Conservation (phyloP, 352 stramenopile species). For the Globisporangium polare region DNA sequence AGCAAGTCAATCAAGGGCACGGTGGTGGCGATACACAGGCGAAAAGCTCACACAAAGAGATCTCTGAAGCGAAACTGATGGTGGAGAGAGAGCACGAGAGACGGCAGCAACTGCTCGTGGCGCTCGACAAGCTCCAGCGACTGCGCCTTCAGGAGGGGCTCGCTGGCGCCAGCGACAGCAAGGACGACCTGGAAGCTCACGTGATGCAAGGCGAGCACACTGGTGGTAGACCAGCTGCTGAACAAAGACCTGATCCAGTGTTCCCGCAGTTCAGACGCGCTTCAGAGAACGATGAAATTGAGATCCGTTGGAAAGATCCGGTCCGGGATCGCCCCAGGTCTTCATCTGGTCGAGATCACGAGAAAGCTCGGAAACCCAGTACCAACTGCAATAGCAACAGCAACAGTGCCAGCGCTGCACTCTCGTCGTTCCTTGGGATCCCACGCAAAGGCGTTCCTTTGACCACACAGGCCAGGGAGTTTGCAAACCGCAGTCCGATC, state of each 20-base stretch:
- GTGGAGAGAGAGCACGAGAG: conserved; percentile 30
- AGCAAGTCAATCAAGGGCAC: neutral
- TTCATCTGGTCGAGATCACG: neutral
- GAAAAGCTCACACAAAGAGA: neutral
- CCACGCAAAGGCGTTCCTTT: conserved; percentile 45
- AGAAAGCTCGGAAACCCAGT: neutral
- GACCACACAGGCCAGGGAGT: conserved; percentile 38
- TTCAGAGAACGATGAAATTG: neutral
- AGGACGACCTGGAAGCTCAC: neutral
- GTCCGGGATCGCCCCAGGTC: conserved; percentile 18
- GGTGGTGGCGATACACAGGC: neutral
- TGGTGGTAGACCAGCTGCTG: neutral
- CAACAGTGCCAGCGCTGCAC: neutral
- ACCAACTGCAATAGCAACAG: neutral
- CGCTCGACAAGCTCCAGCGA: conserved; percentile 39
- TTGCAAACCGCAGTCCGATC: conserved; percentile 28
- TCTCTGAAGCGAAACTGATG: conserved; percentile 17
- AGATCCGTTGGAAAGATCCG: conserved; percentile 38
- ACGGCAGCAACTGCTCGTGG: conserved; percentile 37
- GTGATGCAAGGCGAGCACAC: neutral
- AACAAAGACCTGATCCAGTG: neutral
- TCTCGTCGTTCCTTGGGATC: conserved; percentile 27
- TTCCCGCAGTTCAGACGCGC: conserved; percentile 1
- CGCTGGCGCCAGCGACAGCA: neutral
- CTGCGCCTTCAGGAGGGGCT: conserved; percentile 23